Base-by-base conservation (phyloP, 169 alveolate species). In the Hepatocystis sp. region DNA sequence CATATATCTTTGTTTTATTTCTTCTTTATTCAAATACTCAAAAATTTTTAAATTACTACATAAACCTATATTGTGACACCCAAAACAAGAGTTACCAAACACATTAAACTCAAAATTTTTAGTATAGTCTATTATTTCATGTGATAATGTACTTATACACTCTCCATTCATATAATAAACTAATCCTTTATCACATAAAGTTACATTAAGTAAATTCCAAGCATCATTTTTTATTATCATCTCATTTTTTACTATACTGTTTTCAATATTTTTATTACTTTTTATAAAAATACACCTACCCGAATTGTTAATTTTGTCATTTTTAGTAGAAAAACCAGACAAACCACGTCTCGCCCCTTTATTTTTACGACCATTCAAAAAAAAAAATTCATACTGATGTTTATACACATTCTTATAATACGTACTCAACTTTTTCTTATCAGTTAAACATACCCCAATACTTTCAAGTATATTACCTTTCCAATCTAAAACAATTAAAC, bases 41-140 rank as follows among this genome's bases (percentile, higher is more conserved):
- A 56, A 71, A 13, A 71, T 71, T 71, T 71, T 71, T 56, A 71
- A 71, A 71, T 71, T 56, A 13, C 78, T 56, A 58, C 49, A 71
- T 28, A 71, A 52, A 28, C 86, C 86, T 42, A 71, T 44, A 63
- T 71, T 71, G 58, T 71, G 55, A 56, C 58, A 56, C 10, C 86
- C 86, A 39, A 71, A 71, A 61, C 86, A 71, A 4, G 86, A 71
- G 28, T 71, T 71, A 25, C 86, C 86, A 71, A 71, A 42, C 44
- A 55, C n/a, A 27, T 42, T 28, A 21, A 71, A 28, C 30, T 71
- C 66, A 44, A 71, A 71, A 7, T 10, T 11, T 51, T 56, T 58
- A 13, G 42, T 53, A 46, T 56, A 44, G 58, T 71, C 44, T 71
- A 71, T 30, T 34, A 58, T 23, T 58, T 71, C 86, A 58, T 71